Conservation (phyloP, 495 filamentous ascomycete species). For the Aspergillus coremiiformis region DNA sequence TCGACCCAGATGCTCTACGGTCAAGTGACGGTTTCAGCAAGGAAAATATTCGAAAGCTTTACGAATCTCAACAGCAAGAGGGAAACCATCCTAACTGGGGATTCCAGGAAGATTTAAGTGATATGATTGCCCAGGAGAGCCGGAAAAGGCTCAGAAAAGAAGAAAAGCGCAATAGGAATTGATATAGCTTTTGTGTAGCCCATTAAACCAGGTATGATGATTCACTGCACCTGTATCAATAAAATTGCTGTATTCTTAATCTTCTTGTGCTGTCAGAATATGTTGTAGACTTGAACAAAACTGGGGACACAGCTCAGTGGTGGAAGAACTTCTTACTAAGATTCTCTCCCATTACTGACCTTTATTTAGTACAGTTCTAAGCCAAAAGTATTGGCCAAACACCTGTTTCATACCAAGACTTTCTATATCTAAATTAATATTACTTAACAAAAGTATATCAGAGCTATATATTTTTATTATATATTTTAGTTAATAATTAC, state of each 20-base stretch:
- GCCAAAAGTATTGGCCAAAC: too few species aligned
- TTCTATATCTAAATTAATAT: too few species aligned
- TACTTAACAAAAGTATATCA: too few species aligned
- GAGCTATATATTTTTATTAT: too few species aligned
- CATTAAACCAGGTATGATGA: neutral
- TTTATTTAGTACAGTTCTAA: too few species aligned
- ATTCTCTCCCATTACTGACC: too few species aligned
- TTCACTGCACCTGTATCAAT: neutral
- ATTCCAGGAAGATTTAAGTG: conserved; percentile 87
- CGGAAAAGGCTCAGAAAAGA: conserved; percentile 82
- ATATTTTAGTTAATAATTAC: too few species aligned
- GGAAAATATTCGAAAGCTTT: conserved; percentile 60
- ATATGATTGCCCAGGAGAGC: conserved; percentile 94
- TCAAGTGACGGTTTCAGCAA: conserved; percentile 62
- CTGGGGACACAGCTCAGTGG: too few species aligned
- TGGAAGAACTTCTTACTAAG: too few species aligned
- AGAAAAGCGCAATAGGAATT: conserved; percentile 57
- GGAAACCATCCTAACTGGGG: conserved; percentile 64
- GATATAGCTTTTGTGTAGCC: neutral
- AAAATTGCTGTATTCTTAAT: neutral
- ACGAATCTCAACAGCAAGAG: conserved; percentile 68
- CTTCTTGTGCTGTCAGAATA: too few species aligned
- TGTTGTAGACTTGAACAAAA: too few species aligned
- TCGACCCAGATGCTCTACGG: conserved; percentile 73
- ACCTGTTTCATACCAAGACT: too few species aligned